A percentile compares a stretch with the other conserved stretches of the same genome.
Conservation (phyloP, 495 filamentous ascomycete species). For the Amphirosellinia nigrospora region DNA sequence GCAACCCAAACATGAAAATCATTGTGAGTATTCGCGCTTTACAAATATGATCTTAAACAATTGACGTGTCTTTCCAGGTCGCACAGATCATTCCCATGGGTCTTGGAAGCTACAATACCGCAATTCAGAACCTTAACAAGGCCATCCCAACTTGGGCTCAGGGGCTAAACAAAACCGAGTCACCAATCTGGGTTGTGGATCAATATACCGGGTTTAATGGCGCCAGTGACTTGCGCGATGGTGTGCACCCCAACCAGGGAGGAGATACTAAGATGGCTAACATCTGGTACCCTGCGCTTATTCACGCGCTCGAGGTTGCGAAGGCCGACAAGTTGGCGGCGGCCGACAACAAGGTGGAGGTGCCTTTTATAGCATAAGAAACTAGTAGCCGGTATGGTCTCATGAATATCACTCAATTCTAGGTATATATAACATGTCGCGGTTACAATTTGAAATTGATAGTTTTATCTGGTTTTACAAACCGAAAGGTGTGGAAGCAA, state of each 20-base stretch:
- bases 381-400: too few relatives aligned
- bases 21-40: conserved; percentile 44
- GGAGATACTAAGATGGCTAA: conserved; percentile 56
- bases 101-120: conserved; percentile 43
- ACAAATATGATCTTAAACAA: background rate
- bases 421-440: background rate
- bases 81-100: conserved; percentile 60
- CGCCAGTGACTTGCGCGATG: conserved; percentile 50
- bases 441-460: background rate
- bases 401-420: background rate
- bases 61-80: conserved; percentile 43
- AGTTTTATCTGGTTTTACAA: too few relatives aligned
- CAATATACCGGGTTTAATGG: conserved; percentile 53
- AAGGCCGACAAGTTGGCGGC: conserved; percentile 31
- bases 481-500: too few relatives aligned
- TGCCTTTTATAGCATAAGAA: conserved; percentile 31
- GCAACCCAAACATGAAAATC: conserved; percentile 58
- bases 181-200: conserved; percentile 60
- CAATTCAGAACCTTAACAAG: conserved; percentile 52
- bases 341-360: conserved; percentile 25
- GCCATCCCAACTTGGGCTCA: conserved; percentile 55
- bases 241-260: conserved; percentile 54
- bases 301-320: conserved; percentile 45
- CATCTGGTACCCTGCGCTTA: conserved; percentile 52
- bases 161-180: conserved; percentile 51